Percentiles rank a stretch among this genome's conserved stretches.
Evolutionary conservation across 2,329 filamentous ascomycete species (phyloP).

Genomic region (Biscogniauxia mediterranea): DNA sequence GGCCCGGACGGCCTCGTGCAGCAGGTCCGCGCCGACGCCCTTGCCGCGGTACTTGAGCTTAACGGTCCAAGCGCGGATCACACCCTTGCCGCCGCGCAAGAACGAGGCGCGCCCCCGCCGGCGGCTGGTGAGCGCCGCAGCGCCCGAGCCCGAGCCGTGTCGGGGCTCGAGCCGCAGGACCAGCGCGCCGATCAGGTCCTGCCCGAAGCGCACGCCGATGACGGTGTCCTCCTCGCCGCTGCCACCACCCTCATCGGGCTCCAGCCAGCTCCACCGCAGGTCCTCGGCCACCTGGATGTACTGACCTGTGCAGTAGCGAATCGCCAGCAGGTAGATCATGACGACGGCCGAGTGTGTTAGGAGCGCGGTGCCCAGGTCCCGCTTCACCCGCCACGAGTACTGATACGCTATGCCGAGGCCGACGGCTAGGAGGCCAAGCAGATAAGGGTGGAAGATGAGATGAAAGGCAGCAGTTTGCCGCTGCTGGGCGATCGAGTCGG

Average conservation of each 20-base stretch:
- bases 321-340: conserved; percentile 61
- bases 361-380: conserved; percentile 54
- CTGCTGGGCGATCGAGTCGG: conserved; percentile 82
- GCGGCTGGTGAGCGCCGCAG: conserved; percentile 1
- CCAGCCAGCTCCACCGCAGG: conserved; percentile 62
- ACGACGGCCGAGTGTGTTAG: conserved; percentile 60
- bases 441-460: conserved; percentile 62
- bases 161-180: conserved; percentile 63
- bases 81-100: conserved; percentile 59
- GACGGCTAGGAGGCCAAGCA: conserved; percentile 46
- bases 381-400: conserved; percentile 42
- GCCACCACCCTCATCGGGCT: conserved; percentile 23
- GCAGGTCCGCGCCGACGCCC: conserved; percentile 69
- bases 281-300: conserved; percentile 65
- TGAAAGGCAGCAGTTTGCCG: conserved; percentile 63
- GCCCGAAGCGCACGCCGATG: conserved; percentile 66
- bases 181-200: conserved; percentile 67
- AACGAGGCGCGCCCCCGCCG: conserved; percentile 32
- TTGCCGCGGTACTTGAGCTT: conserved; percentile 64
- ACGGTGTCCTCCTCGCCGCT: conserved; percentile 50
- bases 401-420: conserved; percentile 46
- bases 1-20: conserved; percentile 69
- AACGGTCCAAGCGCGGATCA: conserved; percentile 83
- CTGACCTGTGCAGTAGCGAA: conserved; percentile 57
- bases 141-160: neutral